Conservation (phyloP, 768 basidiomycete species). For the Ephemerocybe angulata region DNA sequence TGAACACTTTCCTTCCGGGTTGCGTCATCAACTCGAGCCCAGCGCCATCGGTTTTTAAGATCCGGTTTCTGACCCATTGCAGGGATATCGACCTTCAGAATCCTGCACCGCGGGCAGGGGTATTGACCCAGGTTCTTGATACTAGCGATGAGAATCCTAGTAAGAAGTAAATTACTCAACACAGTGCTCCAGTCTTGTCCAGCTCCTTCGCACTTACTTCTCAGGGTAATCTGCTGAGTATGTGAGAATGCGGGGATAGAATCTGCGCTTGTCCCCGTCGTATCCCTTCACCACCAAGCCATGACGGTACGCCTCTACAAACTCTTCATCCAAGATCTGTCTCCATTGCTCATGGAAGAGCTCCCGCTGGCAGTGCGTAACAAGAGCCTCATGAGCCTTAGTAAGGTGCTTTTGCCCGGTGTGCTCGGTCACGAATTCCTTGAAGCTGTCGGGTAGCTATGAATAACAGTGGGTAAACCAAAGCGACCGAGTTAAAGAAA, state of each 20-base stretch:
- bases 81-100: not conserved
- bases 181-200: not conserved
- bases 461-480: too few relatives aligned
- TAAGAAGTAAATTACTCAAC: not conserved
- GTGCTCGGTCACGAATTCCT: not conserved
- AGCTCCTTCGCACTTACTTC: not conserved
- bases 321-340: not conserved
- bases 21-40: not conserved
- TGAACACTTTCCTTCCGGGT: not conserved
- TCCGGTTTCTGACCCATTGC: not conserved
- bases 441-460: not conserved
- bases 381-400: not conserved
- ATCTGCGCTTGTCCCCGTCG: not conserved
- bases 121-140: not conserved
- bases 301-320: not conserved
- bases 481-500: too few relatives aligned
- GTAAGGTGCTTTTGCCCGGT: not conserved
- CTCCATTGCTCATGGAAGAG: not conserved
- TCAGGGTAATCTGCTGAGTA: slow-evolving; percentile 9
- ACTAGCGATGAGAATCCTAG: not conserved
- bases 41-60: not conserved
- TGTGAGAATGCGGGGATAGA: slow-evolving; percentile 4
- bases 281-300: not conserved
- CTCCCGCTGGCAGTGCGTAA: not conserved
- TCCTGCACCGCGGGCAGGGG: not conserved